phyloP scores from a whole-genome alignment of 805 yeast species.

The Barnettozyma californica region DNA sequence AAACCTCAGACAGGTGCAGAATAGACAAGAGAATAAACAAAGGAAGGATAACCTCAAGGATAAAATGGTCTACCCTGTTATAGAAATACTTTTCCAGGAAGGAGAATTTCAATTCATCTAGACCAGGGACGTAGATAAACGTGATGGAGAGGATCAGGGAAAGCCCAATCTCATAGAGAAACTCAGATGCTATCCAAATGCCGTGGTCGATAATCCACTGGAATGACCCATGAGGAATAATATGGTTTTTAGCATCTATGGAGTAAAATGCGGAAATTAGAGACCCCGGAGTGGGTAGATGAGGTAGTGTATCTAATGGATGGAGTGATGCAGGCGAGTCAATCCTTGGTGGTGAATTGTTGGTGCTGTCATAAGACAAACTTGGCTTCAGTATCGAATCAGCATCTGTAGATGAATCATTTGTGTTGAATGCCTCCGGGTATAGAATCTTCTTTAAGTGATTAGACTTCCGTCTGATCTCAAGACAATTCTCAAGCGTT shows the following conservation, averaged over 20 bases:
- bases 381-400: background rate
- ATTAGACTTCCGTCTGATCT: conserved; percentile 28
- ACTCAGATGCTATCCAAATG: conserved; percentile 11
- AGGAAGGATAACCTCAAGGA: conserved; percentile 29
- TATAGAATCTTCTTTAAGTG: conserved; percentile 16
- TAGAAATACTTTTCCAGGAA: conserved; percentile 30
- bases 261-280: conserved; percentile 4
- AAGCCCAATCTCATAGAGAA: conserved; percentile 29
- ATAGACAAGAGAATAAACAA: conserved; percentile 18
- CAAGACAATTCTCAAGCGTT: conserved; percentile 33
- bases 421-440: conserved; percentile 9
- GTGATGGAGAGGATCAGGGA: conserved; percentile 32
- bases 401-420: background rate
- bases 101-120: conserved; percentile 26
- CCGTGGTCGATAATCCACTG: conserved; percentile 10
- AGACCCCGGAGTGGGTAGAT: conserved; percentile 7
- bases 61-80: conserved; percentile 26
- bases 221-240: conserved; percentile 13
- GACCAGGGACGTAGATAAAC: conserved; percentile 35
- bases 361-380: background rate
- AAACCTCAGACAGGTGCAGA: conserved; percentile 4
- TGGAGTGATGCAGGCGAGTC: background rate
- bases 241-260: conserved; percentile 2
- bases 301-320: background rate
- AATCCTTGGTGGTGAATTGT: background rate